A percentile compares a stretch with the other conserved stretches of the same genome.
Evolutionary conservation across 371 early-diverging fungal species (phyloP).

Genomic region (Sporodiniella umbellata): DNA sequence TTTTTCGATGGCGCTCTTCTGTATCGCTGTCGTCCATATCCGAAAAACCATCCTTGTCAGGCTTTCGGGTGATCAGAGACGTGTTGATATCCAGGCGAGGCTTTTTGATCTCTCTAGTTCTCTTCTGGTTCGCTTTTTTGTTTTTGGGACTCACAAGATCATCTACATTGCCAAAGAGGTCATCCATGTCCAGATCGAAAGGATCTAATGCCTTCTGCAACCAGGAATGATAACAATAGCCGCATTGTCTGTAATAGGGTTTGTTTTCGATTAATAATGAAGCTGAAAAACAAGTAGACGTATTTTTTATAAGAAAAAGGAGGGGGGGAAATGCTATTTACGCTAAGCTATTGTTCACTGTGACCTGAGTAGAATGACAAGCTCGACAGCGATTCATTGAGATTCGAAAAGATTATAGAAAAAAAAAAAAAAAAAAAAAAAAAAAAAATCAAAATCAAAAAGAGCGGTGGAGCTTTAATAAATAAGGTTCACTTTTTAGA

Average conservation of each 20-base stretch:
- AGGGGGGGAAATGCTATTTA: too few relatives aligned
- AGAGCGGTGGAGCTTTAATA: background rate
- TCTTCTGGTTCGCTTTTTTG: background rate
- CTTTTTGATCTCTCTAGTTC: background rate
- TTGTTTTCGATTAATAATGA: background rate
- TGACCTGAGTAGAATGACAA: background rate
- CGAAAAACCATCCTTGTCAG: background rate
- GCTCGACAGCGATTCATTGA: background rate
- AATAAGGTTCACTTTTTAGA: background rate
- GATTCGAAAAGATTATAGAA: background rate
- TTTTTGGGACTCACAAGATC: background rate
- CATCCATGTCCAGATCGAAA: background rate
- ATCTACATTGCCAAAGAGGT: background rate
- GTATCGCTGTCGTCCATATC: background rate
- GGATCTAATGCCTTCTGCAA: background rate
- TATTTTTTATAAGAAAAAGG: too few relatives aligned
- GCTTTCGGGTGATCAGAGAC: background rate
- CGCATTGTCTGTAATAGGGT: background rate
- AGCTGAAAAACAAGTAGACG: too few relatives aligned
- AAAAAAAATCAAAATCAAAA: background rate
- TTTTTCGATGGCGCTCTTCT: too few relatives aligned
- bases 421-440: background rate
- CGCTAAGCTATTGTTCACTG: background rate
- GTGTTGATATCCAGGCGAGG: background rate
- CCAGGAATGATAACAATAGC: background rate